phyloP scores from a whole-genome alignment of 2,329 filamentous ascomycete species.

The Botrytis fabae region DNA sequence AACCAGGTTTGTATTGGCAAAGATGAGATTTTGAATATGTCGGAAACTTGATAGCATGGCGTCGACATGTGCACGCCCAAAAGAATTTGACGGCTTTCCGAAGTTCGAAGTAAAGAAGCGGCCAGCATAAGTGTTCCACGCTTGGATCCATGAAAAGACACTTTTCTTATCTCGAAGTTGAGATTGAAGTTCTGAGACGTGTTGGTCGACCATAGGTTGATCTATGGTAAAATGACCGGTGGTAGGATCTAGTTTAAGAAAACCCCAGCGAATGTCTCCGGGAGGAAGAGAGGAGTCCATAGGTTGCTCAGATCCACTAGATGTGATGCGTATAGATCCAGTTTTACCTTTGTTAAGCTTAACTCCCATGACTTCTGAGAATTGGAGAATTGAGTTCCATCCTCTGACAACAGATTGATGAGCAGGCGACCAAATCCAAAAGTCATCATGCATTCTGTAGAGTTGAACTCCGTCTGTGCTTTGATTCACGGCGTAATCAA shows the following conservation, averaged over 20 bases:
- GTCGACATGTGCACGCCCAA: slow-evolving; percentile 56
- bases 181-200: slow-evolving; percentile 55
- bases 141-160: slow-evolving; percentile 59
- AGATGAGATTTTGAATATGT: slow-evolving; percentile 53
- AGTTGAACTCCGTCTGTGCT: slow-evolving; percentile 53
- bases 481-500: slow-evolving; percentile 66
- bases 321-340: slow-evolving; percentile 49
- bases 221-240: slow-evolving; percentile 57
- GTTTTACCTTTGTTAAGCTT: slow-evolving; percentile 60
- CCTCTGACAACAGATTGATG: slow-evolving; percentile 54
- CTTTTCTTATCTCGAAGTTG: slow-evolving; percentile 54
- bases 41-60: slow-evolving; percentile 53
- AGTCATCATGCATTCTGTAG: slow-evolving; percentile 64
- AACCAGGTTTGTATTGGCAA: slow-evolving; percentile 47
- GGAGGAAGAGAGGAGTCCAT: slow-evolving; percentile 45
- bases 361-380: slow-evolving; percentile 56
- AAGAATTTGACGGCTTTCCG: slow-evolving; percentile 54
- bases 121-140: slow-evolving; percentile 59
- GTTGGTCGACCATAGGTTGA: slow-evolving; percentile 53
- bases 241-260: slow-evolving; percentile 52
- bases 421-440: slow-evolving; percentile 64
- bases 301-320: background rate
- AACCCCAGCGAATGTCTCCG: slow-evolving; percentile 59
- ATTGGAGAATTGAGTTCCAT: slow-evolving; percentile 59
- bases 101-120: slow-evolving; percentile 61